Base-by-base conservation (phyloP, 257 asterid genomes). In the Fraxinus cuspidata region DNA sequence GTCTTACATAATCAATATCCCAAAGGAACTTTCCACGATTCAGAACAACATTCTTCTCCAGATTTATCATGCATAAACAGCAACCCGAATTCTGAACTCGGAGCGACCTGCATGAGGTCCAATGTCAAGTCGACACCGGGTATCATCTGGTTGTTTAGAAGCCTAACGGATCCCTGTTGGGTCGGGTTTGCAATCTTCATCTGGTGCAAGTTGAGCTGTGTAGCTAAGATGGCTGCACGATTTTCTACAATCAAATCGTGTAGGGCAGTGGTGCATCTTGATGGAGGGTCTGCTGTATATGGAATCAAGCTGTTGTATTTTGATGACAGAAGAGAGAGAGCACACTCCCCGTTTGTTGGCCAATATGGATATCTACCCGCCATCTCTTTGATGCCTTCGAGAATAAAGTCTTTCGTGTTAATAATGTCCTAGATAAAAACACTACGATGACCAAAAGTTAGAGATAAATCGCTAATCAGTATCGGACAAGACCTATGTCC, bases 291-390 rank as follows among this genome's bases (percentile, higher is more conserved):
- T 47, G n/a, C 87, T 47, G n/a, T 10, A 18, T 16, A 4, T 16
- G 85, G 78, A 70, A 72, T 81, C 89, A 75, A 81, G 34, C 42
- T 31, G 71, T 70, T 72, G 71, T 78, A 82, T 11, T 83, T 82
- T 5, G 90, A 84, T 86, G 96, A 92, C 94, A 92, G 93, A 92
- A 87, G 94, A 90, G 96, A 90, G 92, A 80, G 92, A 90, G 93
- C 96, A 90, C 89, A 66, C 78, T 79, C 87, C n/a, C 73, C 37
- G 49, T 53, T 81, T 13, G 34, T 76, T 35, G 80, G 70, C 5
- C 71, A 58, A 76, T 76, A 74, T 1, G 78, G 78, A n/a, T 77
- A 75, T 47, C 76, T 65, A 60, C 85, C 83, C 42, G 74, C 76
- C 56, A 74, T 66, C 85, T 44, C 75, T 56, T 70, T n/a, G 2